These are phyloP conservation scores for Aspergillus vadensis DNA, from an alignment of 2,329 filamentous ascomycete genomes.

Conservation along the genomic window DNA sequence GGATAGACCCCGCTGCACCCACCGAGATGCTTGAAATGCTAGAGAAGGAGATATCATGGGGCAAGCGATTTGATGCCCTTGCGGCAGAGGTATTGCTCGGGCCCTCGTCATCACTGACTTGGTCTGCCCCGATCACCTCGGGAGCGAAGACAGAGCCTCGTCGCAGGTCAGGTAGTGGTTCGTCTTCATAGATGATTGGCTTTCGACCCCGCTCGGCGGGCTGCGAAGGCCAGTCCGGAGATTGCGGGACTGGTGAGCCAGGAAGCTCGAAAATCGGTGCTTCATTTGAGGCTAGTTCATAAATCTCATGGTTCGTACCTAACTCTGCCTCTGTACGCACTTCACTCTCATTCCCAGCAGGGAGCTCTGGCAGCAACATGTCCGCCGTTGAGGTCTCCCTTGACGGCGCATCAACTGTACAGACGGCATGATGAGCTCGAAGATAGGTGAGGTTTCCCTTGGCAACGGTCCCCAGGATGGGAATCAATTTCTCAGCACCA, in stretches of 20 bases:
- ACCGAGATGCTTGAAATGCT: neutral
- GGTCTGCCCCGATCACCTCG: slow-evolving; percentile 40
- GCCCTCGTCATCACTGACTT: neutral
- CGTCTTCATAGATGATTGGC: slow-evolving; percentile 28
- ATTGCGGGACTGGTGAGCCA: slow-evolving; percentile 31
- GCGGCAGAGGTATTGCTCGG: neutral
- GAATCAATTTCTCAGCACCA: slow-evolving; percentile 57
- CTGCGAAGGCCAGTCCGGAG: neutral
- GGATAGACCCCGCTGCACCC: slow-evolving; percentile 12
- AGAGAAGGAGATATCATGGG: slow-evolving; percentile 7
- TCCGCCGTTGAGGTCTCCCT: slow-evolving; percentile 32
- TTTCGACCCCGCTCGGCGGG: neutral
- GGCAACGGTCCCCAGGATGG: slow-evolving; percentile 51
- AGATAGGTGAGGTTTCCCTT: slow-evolving; percentile 55
- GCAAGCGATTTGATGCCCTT: neutral
- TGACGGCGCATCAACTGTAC: slow-evolving; percentile 50
- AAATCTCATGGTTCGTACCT: slow-evolving; percentile 32
- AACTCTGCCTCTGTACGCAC: slow-evolving; percentile 31
- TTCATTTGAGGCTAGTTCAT: slow-evolving; percentile 38
- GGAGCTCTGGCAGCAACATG: slow-evolving; percentile 36
- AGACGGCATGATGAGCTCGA: slow-evolving; percentile 56
- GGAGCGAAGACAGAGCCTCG: slow-evolving; percentile 50
- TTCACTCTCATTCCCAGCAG: slow-evolving; percentile 32
- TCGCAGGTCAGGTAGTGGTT: slow-evolving; percentile 35
- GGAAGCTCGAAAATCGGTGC: slow-evolving; percentile 43